Evolutionary conservation across 2,329 filamentous ascomycete genomes (phyloP).

Genomic region (Diaporthe batatas): DNA sequence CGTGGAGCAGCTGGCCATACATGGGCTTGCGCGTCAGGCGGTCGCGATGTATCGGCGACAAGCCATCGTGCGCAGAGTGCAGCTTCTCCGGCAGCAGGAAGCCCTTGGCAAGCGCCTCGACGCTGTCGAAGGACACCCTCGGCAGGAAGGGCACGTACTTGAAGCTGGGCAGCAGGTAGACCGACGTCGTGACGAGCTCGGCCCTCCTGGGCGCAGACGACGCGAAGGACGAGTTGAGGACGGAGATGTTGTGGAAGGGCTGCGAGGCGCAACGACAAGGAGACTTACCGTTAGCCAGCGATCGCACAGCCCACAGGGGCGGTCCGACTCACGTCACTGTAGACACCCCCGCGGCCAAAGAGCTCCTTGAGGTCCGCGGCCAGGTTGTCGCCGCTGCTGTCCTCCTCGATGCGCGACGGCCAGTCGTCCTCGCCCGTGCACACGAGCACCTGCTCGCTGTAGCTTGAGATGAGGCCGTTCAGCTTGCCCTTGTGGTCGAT

Average conservation of each 20-base stretch:
- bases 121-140: slow-evolving; percentile 68
- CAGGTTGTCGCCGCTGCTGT: slow-evolving; percentile 75
- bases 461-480: slow-evolving; percentile 81
- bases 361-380: slow-evolving; percentile 80
- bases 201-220: slow-evolving; percentile 64
- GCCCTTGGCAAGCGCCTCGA: slow-evolving; percentile 71
- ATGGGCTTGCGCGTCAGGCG: slow-evolving; percentile 63
- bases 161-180: slow-evolving; percentile 86
- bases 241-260: slow-evolving; percentile 86
- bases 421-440: slow-evolving; percentile 87
- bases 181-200: slow-evolving; percentile 70
- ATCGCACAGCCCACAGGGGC: neutral
- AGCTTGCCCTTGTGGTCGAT: slow-evolving; percentile 80
- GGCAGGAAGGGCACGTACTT: slow-evolving; percentile 82
- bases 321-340: slow-evolving; percentile 71
- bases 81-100: slow-evolving; percentile 75
- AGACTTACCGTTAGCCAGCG: slow-evolving; percentile 52
- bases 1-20: slow-evolving; percentile 64
- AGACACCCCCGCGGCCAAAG: slow-evolving; percentile 74
- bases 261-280: slow-evolving; percentile 54
- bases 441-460: slow-evolving; percentile 85
- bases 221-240: slow-evolving; percentile 82
- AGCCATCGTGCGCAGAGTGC: slow-evolving; percentile 70
- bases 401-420: slow-evolving; percentile 87
- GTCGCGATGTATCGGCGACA: slow-evolving; percentile 71